A percentile compares a stretch with the other conserved stretches of the same genome.
Evolutionary conservation across 495 filamentous ascomycete genomes (phyloP).

Genomic region (Aspergillus panamensis): DNA sequence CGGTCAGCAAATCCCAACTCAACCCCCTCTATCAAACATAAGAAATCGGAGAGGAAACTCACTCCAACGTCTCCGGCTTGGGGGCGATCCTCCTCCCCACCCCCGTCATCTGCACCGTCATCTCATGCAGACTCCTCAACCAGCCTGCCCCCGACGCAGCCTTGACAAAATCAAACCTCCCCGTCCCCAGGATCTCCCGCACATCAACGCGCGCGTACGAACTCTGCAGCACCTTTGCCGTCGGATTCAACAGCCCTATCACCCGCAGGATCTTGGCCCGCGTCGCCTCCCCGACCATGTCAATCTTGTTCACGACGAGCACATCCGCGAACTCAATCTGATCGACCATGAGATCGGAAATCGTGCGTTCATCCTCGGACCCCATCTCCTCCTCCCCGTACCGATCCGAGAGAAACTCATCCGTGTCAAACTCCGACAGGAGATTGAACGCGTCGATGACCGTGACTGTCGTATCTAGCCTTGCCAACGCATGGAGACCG

Average conservation of each 20-base stretch:
- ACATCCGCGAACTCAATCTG: constrained; percentile 63
- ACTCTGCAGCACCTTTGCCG: constrained; percentile 47
- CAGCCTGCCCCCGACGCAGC: constrained; percentile 46
- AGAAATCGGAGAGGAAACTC: constrained; percentile 11
- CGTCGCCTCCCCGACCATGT: constrained; percentile 38
- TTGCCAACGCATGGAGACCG: constrained; percentile 50
- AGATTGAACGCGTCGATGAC: constrained; percentile 59
- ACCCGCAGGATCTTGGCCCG: constrained; percentile 41
- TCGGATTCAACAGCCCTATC: constrained; percentile 47
- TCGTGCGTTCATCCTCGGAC: constrained; percentile 56
- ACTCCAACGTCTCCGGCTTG: constrained; percentile 56
- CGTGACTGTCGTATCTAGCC: constrained; percentile 57
- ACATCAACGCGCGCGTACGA: constrained; percentile 47
- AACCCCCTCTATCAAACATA: neutral
- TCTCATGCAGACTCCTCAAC: constrained; percentile 50
- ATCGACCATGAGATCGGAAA: constrained; percentile 59
- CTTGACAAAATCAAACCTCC: constrained; percentile 42
- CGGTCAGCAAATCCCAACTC: neutral
- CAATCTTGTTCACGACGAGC: constrained; percentile 55
- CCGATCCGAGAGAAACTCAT: constrained; percentile 53
- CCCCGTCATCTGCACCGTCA: constrained; percentile 41
- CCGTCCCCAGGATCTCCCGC: constrained; percentile 49
- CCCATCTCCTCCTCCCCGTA: constrained; percentile 40
- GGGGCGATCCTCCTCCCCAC: constrained; percentile 46
- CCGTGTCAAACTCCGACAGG: constrained; percentile 53